These are phyloP conservation scores for Aspergillus amoenus DNA, from an alignment of 2,329 filamentous ascomycete genomes.

Conservation along the genomic window DNA sequence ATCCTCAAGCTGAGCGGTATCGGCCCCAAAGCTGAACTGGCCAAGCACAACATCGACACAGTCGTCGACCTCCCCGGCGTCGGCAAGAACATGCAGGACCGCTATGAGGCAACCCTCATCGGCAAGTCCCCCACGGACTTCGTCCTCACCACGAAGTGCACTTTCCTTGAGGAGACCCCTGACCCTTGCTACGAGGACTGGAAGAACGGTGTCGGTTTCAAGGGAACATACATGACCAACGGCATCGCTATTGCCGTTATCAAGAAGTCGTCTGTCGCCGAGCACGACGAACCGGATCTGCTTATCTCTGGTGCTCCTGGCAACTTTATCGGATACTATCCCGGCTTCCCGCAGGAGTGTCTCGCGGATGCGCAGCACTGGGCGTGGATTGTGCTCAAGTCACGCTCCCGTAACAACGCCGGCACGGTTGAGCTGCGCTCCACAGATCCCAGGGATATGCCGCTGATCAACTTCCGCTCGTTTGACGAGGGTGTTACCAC, in stretches of 20 bases:
- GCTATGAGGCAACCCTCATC: conserved; percentile 35
- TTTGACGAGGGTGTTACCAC: conserved; percentile 40
- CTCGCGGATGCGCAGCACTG: conserved; percentile 44
- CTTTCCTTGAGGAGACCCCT: conserved; percentile 22
- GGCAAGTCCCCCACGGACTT: conserved; percentile 44
- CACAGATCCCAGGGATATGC: conserved; percentile 62
- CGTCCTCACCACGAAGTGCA: conserved; percentile 32
- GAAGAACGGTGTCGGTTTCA: conserved; percentile 37
- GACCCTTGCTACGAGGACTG: conserved; percentile 49
- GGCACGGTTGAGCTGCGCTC: conserved; percentile 64
- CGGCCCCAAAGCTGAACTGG: conserved; percentile 55
- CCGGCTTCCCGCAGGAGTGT: conserved; percentile 40
- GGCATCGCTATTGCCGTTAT: conserved; percentile 54
- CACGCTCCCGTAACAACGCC: conserved; percentile 61
- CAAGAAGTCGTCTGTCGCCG: conserved; percentile 35
- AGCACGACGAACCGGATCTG: conserved; percentile 51
- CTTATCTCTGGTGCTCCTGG: conserved; percentile 57
- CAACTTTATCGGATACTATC: conserved; percentile 55
- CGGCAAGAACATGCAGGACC: conserved; percentile 64
- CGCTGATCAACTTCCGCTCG: conserved; percentile 63
- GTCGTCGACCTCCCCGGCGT: conserved; percentile 61
- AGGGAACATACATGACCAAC: conserved; percentile 50
- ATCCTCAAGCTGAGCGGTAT: conserved; percentile 65
- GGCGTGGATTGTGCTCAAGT: conserved; percentile 57
- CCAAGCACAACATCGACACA: conserved; percentile 53